These are phyloP conservation scores for Peronospora destructor DNA, from an alignment of 352 stramenopile genomes.

Conservation along the genomic window DNA sequence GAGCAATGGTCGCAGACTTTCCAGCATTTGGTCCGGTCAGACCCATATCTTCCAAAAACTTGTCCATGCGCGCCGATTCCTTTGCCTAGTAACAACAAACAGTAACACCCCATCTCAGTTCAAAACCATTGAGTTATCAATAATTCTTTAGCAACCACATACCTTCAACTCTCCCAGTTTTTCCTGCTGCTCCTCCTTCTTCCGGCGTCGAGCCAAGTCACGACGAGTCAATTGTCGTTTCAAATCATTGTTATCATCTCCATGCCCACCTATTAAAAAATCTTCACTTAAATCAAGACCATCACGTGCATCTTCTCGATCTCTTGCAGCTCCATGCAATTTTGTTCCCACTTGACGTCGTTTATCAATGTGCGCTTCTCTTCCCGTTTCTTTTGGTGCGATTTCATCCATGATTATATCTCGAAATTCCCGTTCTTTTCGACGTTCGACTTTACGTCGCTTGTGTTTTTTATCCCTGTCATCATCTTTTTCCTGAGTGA, in stretches of 20 bases:
- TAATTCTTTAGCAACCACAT: background rate
- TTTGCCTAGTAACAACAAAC: conserved; percentile 37
- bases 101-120: background rate
- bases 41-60: conserved; percentile 69
- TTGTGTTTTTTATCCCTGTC: conserved; percentile 23
- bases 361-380: conserved; percentile 60
- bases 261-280: conserved; percentile 52
- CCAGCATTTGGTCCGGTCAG: conserved; percentile 29
- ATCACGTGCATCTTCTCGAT: conserved; percentile 53
- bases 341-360: conserved; percentile 35
- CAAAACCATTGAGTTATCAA: background rate
- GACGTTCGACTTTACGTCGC: conserved; percentile 25
- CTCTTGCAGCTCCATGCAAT: conserved; percentile 53
- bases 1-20: conserved; percentile 51
- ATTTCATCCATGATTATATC: conserved; percentile 55
- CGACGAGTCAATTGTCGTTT: conserved; percentile 38
- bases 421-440: conserved; percentile 32
- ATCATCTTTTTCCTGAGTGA: conserved; percentile 16
- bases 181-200: conserved; percentile 34
- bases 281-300: conserved; percentile 60
- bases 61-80: conserved; percentile 66
- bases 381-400: conserved; percentile 49
- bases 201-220: conserved; percentile 30
- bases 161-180: conserved; percentile 35
- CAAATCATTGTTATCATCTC: conserved; percentile 22